Conservation (phyloP, 768 basidiomycete species). For the Tulasnella sp. region DNA sequence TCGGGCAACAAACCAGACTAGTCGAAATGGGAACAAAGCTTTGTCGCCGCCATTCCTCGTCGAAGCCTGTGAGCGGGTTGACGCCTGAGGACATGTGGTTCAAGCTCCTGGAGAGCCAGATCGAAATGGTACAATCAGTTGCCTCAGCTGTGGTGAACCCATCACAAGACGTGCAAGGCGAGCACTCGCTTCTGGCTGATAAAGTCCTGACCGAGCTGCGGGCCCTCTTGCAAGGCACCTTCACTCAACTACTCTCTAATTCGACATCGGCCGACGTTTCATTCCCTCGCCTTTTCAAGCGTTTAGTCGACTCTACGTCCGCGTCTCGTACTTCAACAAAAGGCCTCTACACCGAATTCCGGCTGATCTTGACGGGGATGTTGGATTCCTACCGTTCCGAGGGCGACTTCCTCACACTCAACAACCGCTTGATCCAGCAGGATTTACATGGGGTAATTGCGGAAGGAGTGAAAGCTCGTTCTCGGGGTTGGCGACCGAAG, state of each 20-base stretch:
- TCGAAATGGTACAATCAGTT: slow-evolving; percentile 66
- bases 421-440: slow-evolving; percentile 68
- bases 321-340: slow-evolving; percentile 43
- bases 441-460: slow-evolving; percentile 74
- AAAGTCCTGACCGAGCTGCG: slow-evolving; percentile 42
- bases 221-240: slow-evolving; percentile 72
- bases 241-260: slow-evolving; percentile 74
- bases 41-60: slow-evolving; percentile 54
- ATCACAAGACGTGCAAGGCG: background rate
- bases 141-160: slow-evolving; percentile 33
- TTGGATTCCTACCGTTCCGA: slow-evolving; percentile 89
- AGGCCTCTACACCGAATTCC: slow-evolving; percentile 82
- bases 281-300: slow-evolving; percentile 87
- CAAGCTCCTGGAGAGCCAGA: slow-evolving; percentile 70
- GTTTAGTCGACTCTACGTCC: slow-evolving; percentile 70
- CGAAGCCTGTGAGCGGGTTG: slow-evolving; percentile 8
- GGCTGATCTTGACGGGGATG: slow-evolving; percentile 89
- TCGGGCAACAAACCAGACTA: slow-evolving; percentile 51
- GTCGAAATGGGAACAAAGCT: slow-evolving; percentile 55
- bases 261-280: slow-evolving; percentile 72
- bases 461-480: slow-evolving; percentile 27
- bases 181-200: background rate
- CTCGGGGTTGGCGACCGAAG: slow-evolving; percentile 12
- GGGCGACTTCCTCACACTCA: slow-evolving; percentile 79
- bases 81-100: slow-evolving; percentile 83